Evolutionary conservation across 2,329 filamentous ascomycete species (phyloP), one percentile per base, ranked within the genome.

Genomic region (Penicillium italicum): DNA sequence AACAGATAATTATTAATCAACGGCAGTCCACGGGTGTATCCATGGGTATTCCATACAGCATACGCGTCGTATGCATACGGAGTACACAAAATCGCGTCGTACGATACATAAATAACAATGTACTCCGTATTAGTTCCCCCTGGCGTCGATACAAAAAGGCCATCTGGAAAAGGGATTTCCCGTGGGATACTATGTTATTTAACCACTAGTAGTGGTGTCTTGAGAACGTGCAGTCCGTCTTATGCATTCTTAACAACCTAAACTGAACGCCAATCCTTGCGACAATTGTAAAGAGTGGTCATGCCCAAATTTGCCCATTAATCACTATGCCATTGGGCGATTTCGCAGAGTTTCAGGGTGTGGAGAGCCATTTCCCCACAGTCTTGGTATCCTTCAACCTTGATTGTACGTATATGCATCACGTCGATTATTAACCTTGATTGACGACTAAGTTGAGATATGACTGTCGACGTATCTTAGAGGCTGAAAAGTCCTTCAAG

Each of bases 301-400:
- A 37, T 18, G 31, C 20, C 31, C 10, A 26, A 26, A 36, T 14
- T 31, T 14, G 20, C 20, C 44, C 9, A 24, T 11, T 5, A 16
- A 24, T 14, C 9, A 9, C 18, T 12, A 41, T 40, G 14, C 47
- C 14, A 42, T 40, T n/a, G 3, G 30, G 28, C 18, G 11, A 50
- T 14, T 12, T 41, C 12, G 10, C 16, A 11, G 11, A 6, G 20
- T n/a, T 33, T 45, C n/a, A 26, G n/a, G 34, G 16, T 52, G 41
- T 46, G 50, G 50, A 34, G 43, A 41, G 43, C 22, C 22, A 24
- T 22, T 46, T 48, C 44, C 50, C 44, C 50, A 41, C 50, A 48
- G 34, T 47, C 43, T 53, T 37, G 40, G 49, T 44, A 43, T 37
- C 14, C 34, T 30, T 37, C 16, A 48, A 37, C 45, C 33, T 24